Conservation (phyloP, 768 basidiomycete genomes). For the Tulasnella sp. region DNA sequence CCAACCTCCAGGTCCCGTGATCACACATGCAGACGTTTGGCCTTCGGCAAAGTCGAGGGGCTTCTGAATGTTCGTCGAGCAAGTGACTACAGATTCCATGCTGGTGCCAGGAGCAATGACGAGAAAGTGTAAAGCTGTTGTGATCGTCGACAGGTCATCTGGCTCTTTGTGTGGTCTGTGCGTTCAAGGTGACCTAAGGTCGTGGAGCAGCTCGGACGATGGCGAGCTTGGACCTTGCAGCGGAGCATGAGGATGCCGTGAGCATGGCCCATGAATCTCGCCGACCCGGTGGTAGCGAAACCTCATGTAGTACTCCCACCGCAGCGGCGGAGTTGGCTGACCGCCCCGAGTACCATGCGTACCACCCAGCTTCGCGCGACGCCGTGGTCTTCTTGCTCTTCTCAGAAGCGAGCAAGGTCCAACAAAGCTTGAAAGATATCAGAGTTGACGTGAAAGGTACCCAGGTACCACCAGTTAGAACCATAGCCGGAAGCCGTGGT, state of each 20-base stretch:
- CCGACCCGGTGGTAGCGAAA: background rate
- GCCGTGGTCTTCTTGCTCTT: background rate
- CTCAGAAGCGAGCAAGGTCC: background rate
- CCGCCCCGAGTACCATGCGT: background rate
- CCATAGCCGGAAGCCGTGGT: no score
- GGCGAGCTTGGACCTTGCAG: background rate
- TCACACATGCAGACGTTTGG: background rate
- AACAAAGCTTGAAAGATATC: background rate
- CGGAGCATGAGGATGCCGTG: conserved; percentile 2
- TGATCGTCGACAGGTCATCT: background rate
- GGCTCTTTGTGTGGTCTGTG: background rate
- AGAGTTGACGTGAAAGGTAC: background rate
- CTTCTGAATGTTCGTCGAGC: background rate
- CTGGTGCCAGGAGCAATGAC: background rate
- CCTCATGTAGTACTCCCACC: background rate
- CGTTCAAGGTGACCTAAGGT: background rate
- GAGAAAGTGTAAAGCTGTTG: background rate
- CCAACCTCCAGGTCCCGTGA: background rate
- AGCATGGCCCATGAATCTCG: background rate
- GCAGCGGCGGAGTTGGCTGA: background rate
- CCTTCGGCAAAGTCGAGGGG: background rate
- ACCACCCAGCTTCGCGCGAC: background rate
- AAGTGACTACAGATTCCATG: background rate
- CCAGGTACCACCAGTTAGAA: no score
- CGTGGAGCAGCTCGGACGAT: background rate